A percentile compares a stretch with the other conserved stretches of the same genome.
These are phyloP conservation scores for Pestalotiopsis sp. DNA, from an alignment of 2,329 filamentous ascomycete species.

Conservation along the genomic window DNA sequence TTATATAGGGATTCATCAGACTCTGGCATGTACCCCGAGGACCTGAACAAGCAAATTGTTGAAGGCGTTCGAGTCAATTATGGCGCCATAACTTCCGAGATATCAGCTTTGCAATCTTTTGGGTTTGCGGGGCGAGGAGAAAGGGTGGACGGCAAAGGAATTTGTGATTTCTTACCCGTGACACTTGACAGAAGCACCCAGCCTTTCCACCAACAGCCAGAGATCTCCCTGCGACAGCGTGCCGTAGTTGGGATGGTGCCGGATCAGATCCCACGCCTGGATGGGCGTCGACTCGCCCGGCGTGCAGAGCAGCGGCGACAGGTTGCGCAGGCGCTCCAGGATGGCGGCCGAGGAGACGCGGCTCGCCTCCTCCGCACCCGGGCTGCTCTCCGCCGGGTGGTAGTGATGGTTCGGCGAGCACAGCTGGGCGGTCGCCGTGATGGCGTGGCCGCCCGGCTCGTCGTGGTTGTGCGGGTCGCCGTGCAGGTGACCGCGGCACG, in stretches of 20 bases:
- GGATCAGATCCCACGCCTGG: constrained; percentile 1
- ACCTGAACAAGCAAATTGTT: neutral
- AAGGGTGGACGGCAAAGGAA: too few relatives aligned
- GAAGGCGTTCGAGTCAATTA: neutral
- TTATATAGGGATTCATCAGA: too few relatives aligned
- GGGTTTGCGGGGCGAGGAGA: neutral
- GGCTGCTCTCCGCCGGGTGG: neutral
- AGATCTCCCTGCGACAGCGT: neutral
- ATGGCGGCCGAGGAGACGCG: constrained; percentile 6
- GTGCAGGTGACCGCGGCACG: constrained; percentile 3
- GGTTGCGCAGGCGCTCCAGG: constrained; percentile 1
- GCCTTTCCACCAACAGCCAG: neutral
- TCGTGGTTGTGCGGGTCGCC: neutral
- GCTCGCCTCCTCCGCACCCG: neutral
- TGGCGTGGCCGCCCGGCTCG: constrained; percentile 3
- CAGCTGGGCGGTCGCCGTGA: constrained; percentile 2
- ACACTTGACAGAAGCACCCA: neutral
- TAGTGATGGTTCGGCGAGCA: neutral
- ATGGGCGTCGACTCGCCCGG: constrained; percentile 3
- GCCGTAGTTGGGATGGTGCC: neutral
- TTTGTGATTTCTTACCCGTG: constrained; percentile 10
- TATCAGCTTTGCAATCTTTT: neutral
- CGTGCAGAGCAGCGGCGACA: constrained; percentile 5
- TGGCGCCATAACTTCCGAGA: neutral
- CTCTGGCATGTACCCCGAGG: neutral